Percentiles rank a stretch among this genome's conserved stretches.
These are phyloP conservation scores for Diplotaxis tenuifolia DNA, from an alignment of 345 rosid species.

Conservation along the genomic window DNA sequence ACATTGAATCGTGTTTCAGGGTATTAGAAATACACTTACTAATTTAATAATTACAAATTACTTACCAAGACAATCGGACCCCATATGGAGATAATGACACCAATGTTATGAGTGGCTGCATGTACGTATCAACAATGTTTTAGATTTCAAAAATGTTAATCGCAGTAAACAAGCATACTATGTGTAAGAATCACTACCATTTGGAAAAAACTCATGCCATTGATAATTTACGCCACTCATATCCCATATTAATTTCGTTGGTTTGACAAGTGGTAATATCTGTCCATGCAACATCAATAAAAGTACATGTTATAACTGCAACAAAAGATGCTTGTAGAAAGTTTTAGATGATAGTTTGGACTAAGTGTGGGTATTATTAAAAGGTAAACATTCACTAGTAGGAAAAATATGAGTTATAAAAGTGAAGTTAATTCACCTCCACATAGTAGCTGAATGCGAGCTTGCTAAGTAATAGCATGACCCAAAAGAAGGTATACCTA, in stretches of 20 bases:
- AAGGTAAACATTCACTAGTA: constrained; percentile 14
- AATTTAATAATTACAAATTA: constrained; percentile 17
- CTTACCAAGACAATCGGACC: constrained; percentile 87
- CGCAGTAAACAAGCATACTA: constrained; percentile 1
- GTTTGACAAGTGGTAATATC: constrained; percentile 84
- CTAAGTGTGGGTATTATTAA: constrained; percentile 13
- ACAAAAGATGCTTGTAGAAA: constrained; percentile 5
- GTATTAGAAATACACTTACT: constrained; percentile 15
- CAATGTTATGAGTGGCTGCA: constrained; percentile 76
- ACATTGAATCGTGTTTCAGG: constrained; percentile 26
- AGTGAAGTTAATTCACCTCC: constrained; percentile 55
- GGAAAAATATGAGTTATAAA: background rate
- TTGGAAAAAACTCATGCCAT: constrained; percentile 93
- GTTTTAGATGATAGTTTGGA: constrained; percentile 1
- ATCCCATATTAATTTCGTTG: constrained; percentile 75
- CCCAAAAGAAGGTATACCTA: constrained; percentile 97
- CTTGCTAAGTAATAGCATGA: constrained; percentile 84
- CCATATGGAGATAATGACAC: constrained; percentile 90
- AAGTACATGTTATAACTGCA: constrained; percentile 19
- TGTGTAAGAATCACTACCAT: constrained; percentile 45
- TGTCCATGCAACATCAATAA: constrained; percentile 35
- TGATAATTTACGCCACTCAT: constrained; percentile 57
- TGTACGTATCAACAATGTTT: constrained; percentile 19
- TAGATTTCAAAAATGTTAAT: constrained; percentile 15
- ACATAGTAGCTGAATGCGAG: constrained; percentile 97